phyloP scores from a whole-genome alignment of 139 green algal genomes.

The Zygnema circumcarinatum region DNA sequence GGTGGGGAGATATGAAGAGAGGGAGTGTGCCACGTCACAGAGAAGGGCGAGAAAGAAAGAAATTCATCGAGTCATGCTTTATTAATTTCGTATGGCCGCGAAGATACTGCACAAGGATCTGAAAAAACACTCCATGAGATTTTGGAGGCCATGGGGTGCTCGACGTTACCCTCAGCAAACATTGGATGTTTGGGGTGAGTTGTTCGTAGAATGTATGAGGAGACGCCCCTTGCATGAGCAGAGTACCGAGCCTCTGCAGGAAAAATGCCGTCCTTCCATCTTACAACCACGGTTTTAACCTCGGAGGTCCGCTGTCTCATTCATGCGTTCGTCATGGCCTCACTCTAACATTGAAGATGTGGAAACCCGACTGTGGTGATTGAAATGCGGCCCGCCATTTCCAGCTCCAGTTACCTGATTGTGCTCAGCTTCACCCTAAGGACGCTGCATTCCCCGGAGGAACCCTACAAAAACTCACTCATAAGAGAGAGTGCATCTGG shows the following conservation, averaged over 20 bases:
- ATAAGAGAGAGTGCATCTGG: constrained; percentile 40
- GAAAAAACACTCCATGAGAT: too few relatives aligned
- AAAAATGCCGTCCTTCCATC: neutral
- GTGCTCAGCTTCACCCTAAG: neutral
- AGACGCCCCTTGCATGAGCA: neutral
- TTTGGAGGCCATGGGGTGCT: too few relatives aligned
- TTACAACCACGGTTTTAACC: neutral
- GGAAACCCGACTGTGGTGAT: too few relatives aligned
- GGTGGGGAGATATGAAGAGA: too few relatives aligned
- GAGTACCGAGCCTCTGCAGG: constrained; percentile 38
- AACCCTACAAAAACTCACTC: constrained; percentile 18
- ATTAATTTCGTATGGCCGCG: too few relatives aligned
- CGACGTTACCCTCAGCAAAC: neutral
- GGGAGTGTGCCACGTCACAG: too few relatives aligned
- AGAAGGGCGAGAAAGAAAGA: too few relatives aligned
- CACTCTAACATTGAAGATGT: neutral
- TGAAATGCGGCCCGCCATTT: too few relatives aligned
- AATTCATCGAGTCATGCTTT: too few relatives aligned
- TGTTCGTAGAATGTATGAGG: constrained; percentile 34
- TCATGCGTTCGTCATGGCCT: neutral
- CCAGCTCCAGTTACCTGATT: neutral
- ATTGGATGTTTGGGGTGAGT: constrained; percentile 20
- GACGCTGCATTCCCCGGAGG: neutral
- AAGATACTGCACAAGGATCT: too few relatives aligned
- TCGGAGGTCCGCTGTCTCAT: neutral